Conservation (phyloP, 345 rosid species). For the Populus ilicifolia region DNA sequence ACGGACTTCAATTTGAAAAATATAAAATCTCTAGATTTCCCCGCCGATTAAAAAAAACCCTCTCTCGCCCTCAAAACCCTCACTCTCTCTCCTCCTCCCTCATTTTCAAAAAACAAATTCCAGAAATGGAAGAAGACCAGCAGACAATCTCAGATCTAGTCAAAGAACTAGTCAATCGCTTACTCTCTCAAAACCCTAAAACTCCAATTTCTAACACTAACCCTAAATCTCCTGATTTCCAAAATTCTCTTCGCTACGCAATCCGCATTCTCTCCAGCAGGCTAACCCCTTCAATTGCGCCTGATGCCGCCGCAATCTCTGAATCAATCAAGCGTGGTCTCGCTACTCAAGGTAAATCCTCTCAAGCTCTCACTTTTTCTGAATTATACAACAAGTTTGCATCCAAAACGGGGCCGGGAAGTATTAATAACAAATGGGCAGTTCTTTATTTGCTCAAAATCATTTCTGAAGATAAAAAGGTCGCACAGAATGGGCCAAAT, state of each 20-base stretch:
- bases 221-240: conserved; percentile 49
- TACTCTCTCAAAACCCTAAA: conserved; percentile 46
- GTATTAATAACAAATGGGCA: conserved; percentile 89
- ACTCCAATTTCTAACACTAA: conserved; percentile 30
- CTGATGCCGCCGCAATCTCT: conserved; percentile 76
- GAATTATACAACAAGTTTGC: conserved; percentile 80
- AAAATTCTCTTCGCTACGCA: conserved; percentile 66
- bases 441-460: conserved; percentile 76
- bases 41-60: conserved; percentile 17
- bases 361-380: conserved; percentile 77
- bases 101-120: background rate
- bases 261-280: conserved; percentile 86
- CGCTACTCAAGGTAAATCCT: conserved; percentile 83
- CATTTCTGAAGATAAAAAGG: conserved; percentile 62
- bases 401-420: conserved; percentile 81
- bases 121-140: conserved; percentile 48
- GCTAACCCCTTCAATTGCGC: conserved; percentile 65
- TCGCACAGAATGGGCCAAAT: conserved; percentile 33
- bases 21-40: conserved; percentile 3
- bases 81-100: background rate
- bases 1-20: background rate
- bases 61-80: background rate
- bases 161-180: conserved; percentile 71
- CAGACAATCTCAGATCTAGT: conserved; percentile 76
- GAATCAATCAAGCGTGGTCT: conserved; percentile 95